Percentiles rank a stretch among this genome's conserved stretches.
These are phyloP conservation scores for Stemphylium beticola DNA, from an alignment of 2,329 filamentous ascomycete species.

Conservation along the genomic window DNA sequence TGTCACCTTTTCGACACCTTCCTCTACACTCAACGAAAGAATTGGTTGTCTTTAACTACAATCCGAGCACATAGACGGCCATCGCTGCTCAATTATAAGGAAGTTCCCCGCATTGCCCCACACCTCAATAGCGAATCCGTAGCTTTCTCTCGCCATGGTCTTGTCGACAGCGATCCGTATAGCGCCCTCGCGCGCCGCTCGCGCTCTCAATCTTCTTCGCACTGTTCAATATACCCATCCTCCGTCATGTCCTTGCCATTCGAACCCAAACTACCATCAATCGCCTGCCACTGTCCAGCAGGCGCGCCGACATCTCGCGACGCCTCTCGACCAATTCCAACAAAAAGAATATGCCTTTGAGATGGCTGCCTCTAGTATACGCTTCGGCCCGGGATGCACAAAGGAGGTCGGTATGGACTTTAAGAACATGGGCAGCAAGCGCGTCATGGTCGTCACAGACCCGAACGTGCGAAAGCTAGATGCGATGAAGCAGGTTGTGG, in stretches of 20 bases:
- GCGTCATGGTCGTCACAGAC: slow-evolving; percentile 92
- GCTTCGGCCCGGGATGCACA: slow-evolving; percentile 91
- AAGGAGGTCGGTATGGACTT: slow-evolving; percentile 99
- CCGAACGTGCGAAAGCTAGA: slow-evolving; percentile 78
- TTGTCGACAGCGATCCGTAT: slow-evolving; percentile 38
- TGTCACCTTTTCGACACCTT: too few relatives aligned
- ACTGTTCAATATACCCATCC: slow-evolving; percentile 92
- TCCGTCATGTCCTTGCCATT: slow-evolving; percentile 93
- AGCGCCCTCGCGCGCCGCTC: slow-evolving; percentile 56
- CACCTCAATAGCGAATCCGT: not conserved
- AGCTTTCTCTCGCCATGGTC: slow-evolving; percentile 15
- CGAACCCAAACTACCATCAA: slow-evolving; percentile 78
- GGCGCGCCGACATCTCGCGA: slow-evolving; percentile 71
- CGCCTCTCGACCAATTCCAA: slow-evolving; percentile 71
- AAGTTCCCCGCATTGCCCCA: not conserved
- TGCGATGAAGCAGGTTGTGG: slow-evolving; percentile 87
- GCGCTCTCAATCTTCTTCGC: slow-evolving; percentile 76
- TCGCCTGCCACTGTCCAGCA: slow-evolving; percentile 52
- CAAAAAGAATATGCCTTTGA: slow-evolving; percentile 98
- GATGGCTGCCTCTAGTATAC: slow-evolving; percentile 94
- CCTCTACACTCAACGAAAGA: too few relatives aligned
- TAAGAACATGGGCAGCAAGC: slow-evolving; percentile 84
- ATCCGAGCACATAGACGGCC: too few relatives aligned
- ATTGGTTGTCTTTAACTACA: too few relatives aligned
- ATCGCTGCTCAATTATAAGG: too few relatives aligned